Base-by-base conservation (phyloP, 192 early-diverging fungal genomes). In the Lobosporangium transversale region DNA sequence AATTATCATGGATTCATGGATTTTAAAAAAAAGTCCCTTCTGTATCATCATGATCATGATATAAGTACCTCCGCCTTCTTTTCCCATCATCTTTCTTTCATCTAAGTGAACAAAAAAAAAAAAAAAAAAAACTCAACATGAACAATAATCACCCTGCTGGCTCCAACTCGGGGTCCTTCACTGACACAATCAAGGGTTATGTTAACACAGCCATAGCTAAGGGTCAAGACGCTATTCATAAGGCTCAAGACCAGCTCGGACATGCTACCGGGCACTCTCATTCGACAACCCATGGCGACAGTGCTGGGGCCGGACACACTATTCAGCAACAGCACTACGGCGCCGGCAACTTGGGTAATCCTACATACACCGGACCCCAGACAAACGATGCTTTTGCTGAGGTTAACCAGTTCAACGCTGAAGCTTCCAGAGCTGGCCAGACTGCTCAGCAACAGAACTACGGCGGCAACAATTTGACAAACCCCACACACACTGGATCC, bases 181-280 rank as follows among this genome's bases (percentile, higher is more conserved):
- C 63, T 15, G 62, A 66, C 9, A 66, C 63, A 30, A 15, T 66
- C 55, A 75, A 62, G 58, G 43, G 57, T 10, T 75, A 75, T 42
- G 44, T 49, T 37, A 37, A 66, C 10, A 27, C 45, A 10, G 70
- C 70, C 57, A 55, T 48, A 44, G 42, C 62, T 47, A 75, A 66
- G 58, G 70, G 70, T 30, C 62, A 66, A 0, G 57, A 51, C 11
- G 71, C 63, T n/a, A 0, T 51, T 9, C 57, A 66, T 27, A 52
- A 53, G 35, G 63, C 50, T 14, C 63, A 75, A 0, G 71, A 75
- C 18, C 53, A 75, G 35, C 2, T 66, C 31, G 58, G 49, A 42
- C 44, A 59, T 1, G 70, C 56, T 35, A n/a, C 40, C 17, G 49
- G 36, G 11, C 61, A 64, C 5, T n/a, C 37, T 9, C 54, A 64